These are phyloP conservation scores for Zalaria sp. DNA, from an alignment of 2,329 filamentous ascomycete species.

Conservation along the genomic window DNA sequence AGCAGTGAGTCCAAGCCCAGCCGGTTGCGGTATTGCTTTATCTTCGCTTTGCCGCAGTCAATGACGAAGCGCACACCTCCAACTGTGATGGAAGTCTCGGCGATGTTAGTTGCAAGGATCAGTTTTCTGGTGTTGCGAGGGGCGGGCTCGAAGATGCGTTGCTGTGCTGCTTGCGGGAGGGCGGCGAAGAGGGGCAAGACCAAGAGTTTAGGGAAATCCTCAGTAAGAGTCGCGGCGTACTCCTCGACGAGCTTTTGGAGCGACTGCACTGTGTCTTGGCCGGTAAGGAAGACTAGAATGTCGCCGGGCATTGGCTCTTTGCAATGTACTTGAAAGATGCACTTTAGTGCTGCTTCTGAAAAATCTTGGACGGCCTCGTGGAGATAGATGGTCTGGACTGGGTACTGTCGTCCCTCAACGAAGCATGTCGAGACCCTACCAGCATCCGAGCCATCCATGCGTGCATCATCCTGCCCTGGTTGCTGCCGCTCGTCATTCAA, in stretches of 20 bases:
- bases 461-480: background rate
- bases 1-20: constrained; percentile 84
- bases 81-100: constrained; percentile 95
- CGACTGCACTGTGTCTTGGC: constrained; percentile 82
- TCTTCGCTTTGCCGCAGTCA: constrained; percentile 85
- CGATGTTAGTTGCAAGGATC: constrained; percentile 89
- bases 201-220: constrained; percentile 56
- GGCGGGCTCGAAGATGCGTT: constrained; percentile 68
- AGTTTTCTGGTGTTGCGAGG: constrained; percentile 70
- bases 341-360: constrained; percentile 65
- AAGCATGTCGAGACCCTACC: constrained; percentile 38
- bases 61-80: constrained; percentile 84
- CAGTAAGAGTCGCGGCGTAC: constrained; percentile 56
- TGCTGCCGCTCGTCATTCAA: background rate
- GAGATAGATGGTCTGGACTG: constrained; percentile 66
- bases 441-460: background rate
- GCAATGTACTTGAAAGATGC: constrained; percentile 73
- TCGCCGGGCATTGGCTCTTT: constrained; percentile 88
- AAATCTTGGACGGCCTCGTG: constrained; percentile 64
- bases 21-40: constrained; percentile 76
- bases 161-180: constrained; percentile 72
- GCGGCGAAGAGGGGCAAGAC: constrained; percentile 81
- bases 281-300: constrained; percentile 80
- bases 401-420: constrained; percentile 77
- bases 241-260: constrained; percentile 71